Base-by-base conservation (phyloP, 2,329 filamentous ascomycete genomes). In the Colletotrichum brevisporum region DNA sequence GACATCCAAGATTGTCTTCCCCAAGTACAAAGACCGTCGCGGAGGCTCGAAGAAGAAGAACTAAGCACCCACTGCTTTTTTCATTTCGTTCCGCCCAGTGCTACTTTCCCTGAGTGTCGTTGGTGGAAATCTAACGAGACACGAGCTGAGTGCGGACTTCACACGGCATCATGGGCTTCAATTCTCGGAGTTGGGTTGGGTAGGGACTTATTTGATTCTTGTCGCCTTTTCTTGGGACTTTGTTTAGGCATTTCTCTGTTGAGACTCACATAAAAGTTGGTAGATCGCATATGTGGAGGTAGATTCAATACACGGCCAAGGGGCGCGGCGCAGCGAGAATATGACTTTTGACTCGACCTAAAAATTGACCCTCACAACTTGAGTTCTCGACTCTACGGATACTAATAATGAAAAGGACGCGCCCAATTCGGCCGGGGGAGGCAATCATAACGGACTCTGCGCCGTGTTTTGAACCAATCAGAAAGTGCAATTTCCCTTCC, bases 1-100 rank as follows among this genome's bases (percentile, higher is more conserved):
- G 78, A 88, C 85, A 73, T 82, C 84, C 48, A 83, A 83, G 69
- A 90, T 91, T 69, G 87, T 89, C 24, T 91, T 91, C 71, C 83
- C 84, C 61, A 89, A 85, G 75, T 89, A 86, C 76, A 85, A 85
- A 70, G 85, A 88, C 67, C 83, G 83, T 71, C 78, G 83, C 72
- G 82, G 79, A 53, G 64, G 67, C 26, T 62, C 58, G 43, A 84
- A 82, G 75, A 85, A 83, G 79, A 83, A 80, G 75, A 52, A 59
- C 62, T 71, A 58, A 71, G 57, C n/a, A 27, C 18, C 31, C 61
- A 36, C 31, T 12, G 39, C 24, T 18, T 16, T 24, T 41, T 55
- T 18, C 26, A 16, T 41, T 52, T 26, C 36, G 18, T 41, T 59
- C 45, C 26, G 48, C 41, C 50, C 24, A 47, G 39, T 21, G n/a